Conservation (phyloP, 768 basidiomycete genomes). For the Trametes cingulata region DNA sequence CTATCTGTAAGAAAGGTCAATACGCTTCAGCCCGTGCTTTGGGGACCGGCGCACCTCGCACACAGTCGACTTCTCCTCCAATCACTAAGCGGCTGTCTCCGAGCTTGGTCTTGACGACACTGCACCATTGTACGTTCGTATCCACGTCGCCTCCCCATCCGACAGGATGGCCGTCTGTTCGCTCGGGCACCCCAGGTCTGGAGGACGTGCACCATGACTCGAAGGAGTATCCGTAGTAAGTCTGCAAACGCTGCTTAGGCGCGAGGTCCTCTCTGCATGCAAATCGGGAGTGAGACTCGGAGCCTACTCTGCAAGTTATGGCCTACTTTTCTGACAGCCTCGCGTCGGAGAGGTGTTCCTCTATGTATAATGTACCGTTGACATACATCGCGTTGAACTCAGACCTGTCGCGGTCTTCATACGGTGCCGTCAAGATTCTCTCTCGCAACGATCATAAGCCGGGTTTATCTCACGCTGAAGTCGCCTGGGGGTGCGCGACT, state of each 20-base stretch:
- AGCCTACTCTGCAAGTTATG: too few species aligned
- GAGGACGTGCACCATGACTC: slow-evolving; percentile 80
- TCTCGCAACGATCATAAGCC: slow-evolving; percentile 34
- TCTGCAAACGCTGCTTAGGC: slow-evolving; percentile 61
- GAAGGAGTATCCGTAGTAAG: slow-evolving; percentile 87
- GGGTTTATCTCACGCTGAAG: not conserved
- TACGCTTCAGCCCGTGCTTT: not conserved
- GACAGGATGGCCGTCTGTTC: slow-evolving; percentile 22
- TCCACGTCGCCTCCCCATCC: slow-evolving; percentile 84
- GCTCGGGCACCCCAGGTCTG: slow-evolving; percentile 24
- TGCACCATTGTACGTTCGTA: slow-evolving; percentile 90
- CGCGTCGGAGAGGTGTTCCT: slow-evolving; percentile 66
- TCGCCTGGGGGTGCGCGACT: slow-evolving; percentile 24
- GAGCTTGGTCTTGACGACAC: slow-evolving; percentile 83
- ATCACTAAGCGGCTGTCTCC: slow-evolving; percentile 71
- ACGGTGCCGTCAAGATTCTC: slow-evolving; percentile 80
- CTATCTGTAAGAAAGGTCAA: slow-evolving; percentile 55
- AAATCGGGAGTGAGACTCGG: not conserved
- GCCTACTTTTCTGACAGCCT: slow-evolving; percentile 69
- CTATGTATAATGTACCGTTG: slow-evolving; percentile 69
- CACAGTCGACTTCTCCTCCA: slow-evolving; percentile 91
- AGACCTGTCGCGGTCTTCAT: slow-evolving; percentile 79
- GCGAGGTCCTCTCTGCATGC: slow-evolving; percentile 59
- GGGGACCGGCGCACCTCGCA: slow-evolving; percentile 52
- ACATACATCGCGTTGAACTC: slow-evolving; percentile 82